A percentile compares a stretch with the other conserved stretches of the same genome.
phyloP scores from a whole-genome alignment of 371 early-diverging fungal genomes.

The Mucor indicus region DNA sequence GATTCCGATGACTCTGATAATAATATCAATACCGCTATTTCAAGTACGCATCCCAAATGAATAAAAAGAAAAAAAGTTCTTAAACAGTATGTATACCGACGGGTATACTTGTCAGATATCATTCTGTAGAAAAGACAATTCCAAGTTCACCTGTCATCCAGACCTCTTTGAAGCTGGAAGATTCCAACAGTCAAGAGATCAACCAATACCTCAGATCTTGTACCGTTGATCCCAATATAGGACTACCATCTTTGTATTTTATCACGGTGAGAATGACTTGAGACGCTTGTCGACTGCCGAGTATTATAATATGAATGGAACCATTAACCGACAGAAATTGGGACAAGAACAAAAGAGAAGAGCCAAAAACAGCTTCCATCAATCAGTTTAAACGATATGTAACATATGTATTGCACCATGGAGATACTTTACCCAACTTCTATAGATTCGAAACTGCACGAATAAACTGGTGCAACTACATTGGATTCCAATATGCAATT shows the following conservation, averaged over 20 bases:
- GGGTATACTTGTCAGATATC: neutral
- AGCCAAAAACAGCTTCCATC: neutral
- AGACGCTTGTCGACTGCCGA: neutral
- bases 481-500: neutral
- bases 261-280: neutral
- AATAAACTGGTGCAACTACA: conserved; percentile 2
- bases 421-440: neutral
- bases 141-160: neutral
- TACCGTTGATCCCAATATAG: neutral
- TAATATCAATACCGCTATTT: conserved; percentile 1
- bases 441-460: neutral
- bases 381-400: neutral
- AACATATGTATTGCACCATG: neutral
- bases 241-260: neutral
- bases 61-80: neutral
- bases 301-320: conserved; percentile 5
- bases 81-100: neutral
- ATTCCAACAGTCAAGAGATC: neutral
- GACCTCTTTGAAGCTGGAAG: neutral
- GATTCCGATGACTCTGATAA: neutral
- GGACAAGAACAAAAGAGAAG: conserved; percentile 1
- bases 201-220: neutral
- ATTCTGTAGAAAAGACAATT: neutral
- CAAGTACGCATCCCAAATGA: neutral
- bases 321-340: neutral